A percentile compares a stretch with the other conserved stretches of the same genome.
These are phyloP conservation scores for Solanum pinnatisectum DNA, from an alignment of 257 asterid genomes.

Conservation along the genomic window DNA sequence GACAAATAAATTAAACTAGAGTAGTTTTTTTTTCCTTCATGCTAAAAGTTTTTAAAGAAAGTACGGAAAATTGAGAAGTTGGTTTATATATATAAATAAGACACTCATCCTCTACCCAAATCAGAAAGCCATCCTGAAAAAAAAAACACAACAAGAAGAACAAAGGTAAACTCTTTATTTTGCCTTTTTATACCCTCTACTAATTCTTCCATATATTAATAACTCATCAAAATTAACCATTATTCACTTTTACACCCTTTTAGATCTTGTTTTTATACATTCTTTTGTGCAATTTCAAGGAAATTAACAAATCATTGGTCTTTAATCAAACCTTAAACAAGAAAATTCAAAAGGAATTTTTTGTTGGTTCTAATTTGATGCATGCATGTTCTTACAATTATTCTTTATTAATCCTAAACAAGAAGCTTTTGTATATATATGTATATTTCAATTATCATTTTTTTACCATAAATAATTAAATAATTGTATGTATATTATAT, in stretches of 20 bases:
- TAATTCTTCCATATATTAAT: neutral
- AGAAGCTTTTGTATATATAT: neutral
- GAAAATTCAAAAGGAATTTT: neutral
- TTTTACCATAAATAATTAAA: neutral
- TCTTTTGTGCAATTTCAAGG: neutral
- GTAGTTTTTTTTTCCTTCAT: neutral
- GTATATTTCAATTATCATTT: neutral
- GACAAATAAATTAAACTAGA: accelerated
- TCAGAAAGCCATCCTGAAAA: neutral
- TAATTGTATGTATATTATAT: neutral
- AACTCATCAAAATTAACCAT: neutral
- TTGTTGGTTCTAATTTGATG: neutral
- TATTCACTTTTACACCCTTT: constrained; percentile 7
- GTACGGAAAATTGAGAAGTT: neutral
- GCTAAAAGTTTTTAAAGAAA: neutral
- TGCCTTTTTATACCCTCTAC: neutral
- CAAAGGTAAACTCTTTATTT: neutral
- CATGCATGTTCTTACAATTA: neutral
- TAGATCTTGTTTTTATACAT: neutral
- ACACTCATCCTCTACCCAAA: neutral
- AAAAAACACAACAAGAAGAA: neutral
- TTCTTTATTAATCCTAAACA: neutral
- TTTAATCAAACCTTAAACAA: neutral
- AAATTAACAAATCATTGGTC: neutral
- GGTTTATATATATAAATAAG: neutral